phyloP scores from a whole-genome alignment of 1,284 basidiomycete species.

The Boletus austroedulis region DNA sequence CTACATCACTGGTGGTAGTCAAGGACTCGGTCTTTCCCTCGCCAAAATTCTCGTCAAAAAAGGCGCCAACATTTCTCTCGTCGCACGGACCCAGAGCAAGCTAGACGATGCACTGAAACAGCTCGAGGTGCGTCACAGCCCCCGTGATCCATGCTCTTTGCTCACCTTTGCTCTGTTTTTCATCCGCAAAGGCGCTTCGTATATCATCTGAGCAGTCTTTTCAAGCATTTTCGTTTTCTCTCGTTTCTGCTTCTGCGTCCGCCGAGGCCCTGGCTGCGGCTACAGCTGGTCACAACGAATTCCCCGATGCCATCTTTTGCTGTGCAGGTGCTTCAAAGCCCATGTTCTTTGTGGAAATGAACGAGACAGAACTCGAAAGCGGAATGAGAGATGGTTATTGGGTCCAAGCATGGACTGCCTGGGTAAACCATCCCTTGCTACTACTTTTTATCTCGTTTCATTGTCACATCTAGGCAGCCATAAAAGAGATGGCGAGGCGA shows the following conservation, averaged over 20 bases:
- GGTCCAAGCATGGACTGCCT: conserved; percentile 75
- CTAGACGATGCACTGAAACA: conserved; percentile 50
- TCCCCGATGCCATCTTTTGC: conserved; percentile 65
- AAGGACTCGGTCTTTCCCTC: conserved; percentile 66
- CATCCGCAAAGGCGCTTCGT: conserved; percentile 32
- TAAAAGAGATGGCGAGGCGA: conserved; percentile 67
- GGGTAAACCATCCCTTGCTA: conserved; percentile 46
- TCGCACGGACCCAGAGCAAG: conserved; percentile 60
- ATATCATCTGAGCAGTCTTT: conserved; percentile 48
- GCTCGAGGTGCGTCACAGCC: conserved; percentile 48
- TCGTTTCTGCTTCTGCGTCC: conserved; percentile 45
- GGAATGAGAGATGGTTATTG: conserved; percentile 65
- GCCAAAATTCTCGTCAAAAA: conserved; percentile 56
- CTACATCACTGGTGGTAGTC: conserved; percentile 36
- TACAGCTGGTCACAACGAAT: conserved; percentile 42
- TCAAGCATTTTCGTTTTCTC: conserved; percentile 51
- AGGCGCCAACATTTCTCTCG: conserved; percentile 71
- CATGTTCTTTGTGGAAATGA: conserved; percentile 60
- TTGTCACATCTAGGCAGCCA: conserved; percentile 52
- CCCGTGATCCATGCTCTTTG: neutral
- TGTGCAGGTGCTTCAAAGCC: conserved; percentile 66
- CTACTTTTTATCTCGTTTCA: neutral
- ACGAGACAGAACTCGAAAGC: conserved; percentile 47
- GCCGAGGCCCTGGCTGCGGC: conserved; percentile 51
- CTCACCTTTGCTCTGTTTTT: neutral